Percentiles rank a stretch among this genome's conserved stretches.
phyloP scores from a whole-genome alignment of 169 alveolate species.

The Plasmodium gonderi region DNA sequence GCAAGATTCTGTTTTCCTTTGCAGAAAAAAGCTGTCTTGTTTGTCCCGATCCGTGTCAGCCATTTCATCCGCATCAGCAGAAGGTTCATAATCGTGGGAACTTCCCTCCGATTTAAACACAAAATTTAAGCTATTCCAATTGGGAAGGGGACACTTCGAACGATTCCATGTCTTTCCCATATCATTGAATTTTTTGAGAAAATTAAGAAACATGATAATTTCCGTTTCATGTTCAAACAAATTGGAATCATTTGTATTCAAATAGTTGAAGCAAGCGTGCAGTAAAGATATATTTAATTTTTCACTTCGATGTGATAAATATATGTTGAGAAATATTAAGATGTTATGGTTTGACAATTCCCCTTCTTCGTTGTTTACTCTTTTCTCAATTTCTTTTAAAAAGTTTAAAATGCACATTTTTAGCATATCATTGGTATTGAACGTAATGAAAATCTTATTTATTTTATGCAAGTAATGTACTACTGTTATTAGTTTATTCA shows the following conservation, averaged over 20 bases:
- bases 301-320: neutral
- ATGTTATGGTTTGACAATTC: neutral
- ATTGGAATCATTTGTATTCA: neutral
- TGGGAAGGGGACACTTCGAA: too few species aligned
- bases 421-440: neutral
- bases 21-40: neutral
- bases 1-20: neutral
- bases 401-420: neutral
- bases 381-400: neutral
- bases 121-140: too few species aligned
- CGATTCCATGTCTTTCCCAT: too few species aligned
- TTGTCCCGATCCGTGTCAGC: too few species aligned
- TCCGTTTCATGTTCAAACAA: conserved; percentile 17
- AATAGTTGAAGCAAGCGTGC: neutral
- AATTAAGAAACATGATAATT: conserved; percentile 1
- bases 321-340: conserved; percentile 19
- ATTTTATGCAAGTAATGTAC: conserved; percentile 21
- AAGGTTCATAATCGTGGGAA: too few species aligned
- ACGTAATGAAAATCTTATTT: neutral
- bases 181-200: neutral
- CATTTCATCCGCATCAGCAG: too few species aligned
- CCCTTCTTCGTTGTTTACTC: neutral
- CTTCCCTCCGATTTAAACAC: too few species aligned
- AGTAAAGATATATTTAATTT: neutral
- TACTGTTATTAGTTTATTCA: conserved; percentile 18